Conservation (phyloP, 2,329 filamentous ascomycete genomes). For the Pestalotiopsis fici region DNA sequence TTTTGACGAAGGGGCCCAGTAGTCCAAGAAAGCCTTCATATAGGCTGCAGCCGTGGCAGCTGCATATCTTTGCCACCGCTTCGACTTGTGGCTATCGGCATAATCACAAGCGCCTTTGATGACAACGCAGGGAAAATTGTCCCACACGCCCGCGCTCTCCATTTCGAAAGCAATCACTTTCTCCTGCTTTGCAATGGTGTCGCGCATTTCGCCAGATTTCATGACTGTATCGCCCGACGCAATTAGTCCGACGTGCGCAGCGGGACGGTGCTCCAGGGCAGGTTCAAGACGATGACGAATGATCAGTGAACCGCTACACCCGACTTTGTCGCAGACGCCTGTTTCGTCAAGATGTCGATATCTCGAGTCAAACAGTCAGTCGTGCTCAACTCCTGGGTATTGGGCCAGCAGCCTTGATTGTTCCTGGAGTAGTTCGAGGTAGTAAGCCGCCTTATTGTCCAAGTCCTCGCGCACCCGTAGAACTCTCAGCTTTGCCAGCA, state of each 20-base stretch:
- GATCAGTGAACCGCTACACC: neutral
- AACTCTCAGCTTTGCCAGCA: constrained; percentile 16
- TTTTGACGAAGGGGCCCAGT: neutral
- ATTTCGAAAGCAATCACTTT: neutral
- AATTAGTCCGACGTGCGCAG: neutral
- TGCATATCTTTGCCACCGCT: neutral
- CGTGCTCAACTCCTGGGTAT: neutral
- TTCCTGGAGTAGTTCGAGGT: neutral
- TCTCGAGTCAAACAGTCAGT: neutral
- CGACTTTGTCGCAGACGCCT: neutral
- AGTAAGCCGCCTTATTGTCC: neutral
- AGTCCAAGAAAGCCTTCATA: neutral
- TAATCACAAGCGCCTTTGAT: neutral
- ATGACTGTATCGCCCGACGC: neutral
- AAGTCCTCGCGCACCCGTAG: too few species aligned
- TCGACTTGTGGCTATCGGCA: neutral
- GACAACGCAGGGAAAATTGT: neutral
- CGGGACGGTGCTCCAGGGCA: neutral
- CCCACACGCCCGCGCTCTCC: neutral
- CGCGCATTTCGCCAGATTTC: neutral
- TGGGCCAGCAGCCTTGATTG: neutral
- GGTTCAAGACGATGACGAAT: neutral
- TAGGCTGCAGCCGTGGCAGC: neutral
- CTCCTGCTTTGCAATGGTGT: neutral
- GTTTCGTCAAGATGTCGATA: neutral